Evolutionary conservation across 257 asterid genomes (phyloP).

Genomic region (Solanum arcanum): DNA sequence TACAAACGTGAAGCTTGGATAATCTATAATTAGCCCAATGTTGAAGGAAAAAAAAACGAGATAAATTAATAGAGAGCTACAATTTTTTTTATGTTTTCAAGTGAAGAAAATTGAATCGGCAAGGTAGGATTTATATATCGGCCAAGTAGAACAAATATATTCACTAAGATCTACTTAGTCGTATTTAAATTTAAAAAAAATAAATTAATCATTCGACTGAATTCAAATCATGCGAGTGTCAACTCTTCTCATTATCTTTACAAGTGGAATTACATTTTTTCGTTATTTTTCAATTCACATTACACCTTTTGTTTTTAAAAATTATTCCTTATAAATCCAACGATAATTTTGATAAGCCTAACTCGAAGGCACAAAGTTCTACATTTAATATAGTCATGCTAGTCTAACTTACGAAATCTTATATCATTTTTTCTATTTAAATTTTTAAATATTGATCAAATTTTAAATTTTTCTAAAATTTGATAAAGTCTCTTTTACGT

Average conservation of each 20-base stretch:
- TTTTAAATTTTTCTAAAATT: too few species aligned
- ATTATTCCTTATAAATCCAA: too few species aligned
- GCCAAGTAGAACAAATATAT: neutral
- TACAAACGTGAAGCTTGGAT: neutral
- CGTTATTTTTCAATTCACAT: too few species aligned
- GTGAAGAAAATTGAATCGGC: neutral
- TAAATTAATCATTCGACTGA: too few species aligned
- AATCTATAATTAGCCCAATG: neutral
- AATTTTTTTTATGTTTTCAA: neutral
- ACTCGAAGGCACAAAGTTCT: neutral
- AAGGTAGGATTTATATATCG: neutral
- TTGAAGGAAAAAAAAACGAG: too few species aligned
- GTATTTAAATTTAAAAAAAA: too few species aligned
- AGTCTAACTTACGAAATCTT: neutral
- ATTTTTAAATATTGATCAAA: too few species aligned
- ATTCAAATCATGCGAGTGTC: neutral
- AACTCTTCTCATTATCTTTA: neutral
- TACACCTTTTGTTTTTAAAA: neutral
- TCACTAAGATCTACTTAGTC: too few species aligned
- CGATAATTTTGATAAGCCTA: neutral
- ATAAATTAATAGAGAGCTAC: too few species aligned
- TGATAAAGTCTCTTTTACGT: too few species aligned
- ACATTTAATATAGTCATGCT: neutral
- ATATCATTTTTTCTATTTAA: neutral
- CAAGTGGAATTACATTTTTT: neutral